Percentiles rank a stretch among this genome's conserved stretches.
These are phyloP conservation scores for Thielaviopsis ethacetica DNA, from an alignment of 2,329 filamentous ascomycete genomes.

Conservation along the genomic window DNA sequence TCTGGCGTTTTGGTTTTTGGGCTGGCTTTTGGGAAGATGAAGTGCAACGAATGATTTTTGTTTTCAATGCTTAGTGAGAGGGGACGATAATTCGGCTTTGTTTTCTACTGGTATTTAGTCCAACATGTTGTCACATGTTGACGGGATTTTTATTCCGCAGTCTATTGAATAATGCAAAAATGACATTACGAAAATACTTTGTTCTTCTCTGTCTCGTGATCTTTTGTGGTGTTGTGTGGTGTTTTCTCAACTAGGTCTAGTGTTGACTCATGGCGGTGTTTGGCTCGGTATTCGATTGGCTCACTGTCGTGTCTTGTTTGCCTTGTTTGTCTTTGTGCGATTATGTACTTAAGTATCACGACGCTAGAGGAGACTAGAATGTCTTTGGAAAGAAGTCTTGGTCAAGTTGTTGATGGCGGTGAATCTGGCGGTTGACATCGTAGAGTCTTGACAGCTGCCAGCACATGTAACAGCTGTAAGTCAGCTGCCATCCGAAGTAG, in stretches of 20 bases:
- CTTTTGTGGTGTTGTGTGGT: not conserved
- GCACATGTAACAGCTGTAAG: not conserved
- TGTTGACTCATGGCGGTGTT: not conserved
- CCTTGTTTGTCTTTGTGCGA: not conserved
- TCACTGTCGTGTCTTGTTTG: not conserved
- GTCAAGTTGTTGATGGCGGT: too few species aligned
- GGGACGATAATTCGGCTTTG: not conserved
- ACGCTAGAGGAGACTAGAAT: not conserved
- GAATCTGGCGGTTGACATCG: not conserved
- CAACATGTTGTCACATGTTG: conserved; percentile 11
- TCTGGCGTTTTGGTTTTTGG: not conserved
- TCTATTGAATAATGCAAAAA: conserved; percentile 7
- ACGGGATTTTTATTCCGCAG: not conserved
- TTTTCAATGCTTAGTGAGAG: conserved; percentile 10
- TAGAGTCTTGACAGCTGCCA: not conserved
- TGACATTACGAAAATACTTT: conserved; percentile 1
- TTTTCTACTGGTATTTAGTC: not conserved
- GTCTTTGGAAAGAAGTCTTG: too few species aligned
- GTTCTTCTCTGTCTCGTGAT: not conserved
- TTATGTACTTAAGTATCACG: not conserved
- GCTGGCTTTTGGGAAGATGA: conserved; percentile 1
- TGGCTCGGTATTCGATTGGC: not conserved
- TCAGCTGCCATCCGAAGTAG: not conserved
- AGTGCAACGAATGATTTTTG: conserved; percentile 11
- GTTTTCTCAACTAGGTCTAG: not conserved